These are phyloP conservation scores for Neonectria ditissima DNA, from an alignment of 2,329 filamentous ascomycete genomes.

Conservation along the genomic window DNA sequence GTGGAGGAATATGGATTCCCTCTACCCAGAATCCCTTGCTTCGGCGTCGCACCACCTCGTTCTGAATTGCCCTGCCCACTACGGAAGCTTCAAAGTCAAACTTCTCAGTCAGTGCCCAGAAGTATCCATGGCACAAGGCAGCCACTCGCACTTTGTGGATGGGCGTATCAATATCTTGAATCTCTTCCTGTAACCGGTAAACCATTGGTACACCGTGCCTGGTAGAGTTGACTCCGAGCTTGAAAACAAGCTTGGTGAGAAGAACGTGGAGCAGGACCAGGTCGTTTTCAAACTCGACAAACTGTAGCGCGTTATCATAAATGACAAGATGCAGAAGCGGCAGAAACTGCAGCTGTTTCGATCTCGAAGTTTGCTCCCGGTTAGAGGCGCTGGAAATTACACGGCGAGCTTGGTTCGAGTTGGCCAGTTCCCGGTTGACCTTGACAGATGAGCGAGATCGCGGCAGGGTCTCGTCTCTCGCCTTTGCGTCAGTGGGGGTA, in stretches of 20 bases:
- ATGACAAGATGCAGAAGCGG: slow-evolving; percentile 85
- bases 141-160: slow-evolving; percentile 82
- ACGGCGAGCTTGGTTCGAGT: slow-evolving; percentile 63
- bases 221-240: slow-evolving; percentile 84
- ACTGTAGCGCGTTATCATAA: slow-evolving; percentile 88
- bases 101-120: slow-evolving; percentile 81
- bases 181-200: slow-evolving; percentile 87
- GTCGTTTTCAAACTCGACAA: slow-evolving; percentile 77
- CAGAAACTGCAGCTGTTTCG: slow-evolving; percentile 77
- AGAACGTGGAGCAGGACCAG: slow-evolving; percentile 82
- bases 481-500: slow-evolving; percentile 71
- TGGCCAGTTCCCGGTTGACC: slow-evolving; percentile 54
- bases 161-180: slow-evolving; percentile 73
- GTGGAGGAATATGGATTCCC: slow-evolving; percentile 76
- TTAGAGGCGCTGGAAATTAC: slow-evolving; percentile 76
- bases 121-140: slow-evolving; percentile 88
- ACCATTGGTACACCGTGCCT: slow-evolving; percentile 89
- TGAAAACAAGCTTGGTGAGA: slow-evolving; percentile 77
- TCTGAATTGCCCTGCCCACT: slow-evolving; percentile 77
- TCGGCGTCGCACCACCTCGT: slow-evolving; percentile 80
- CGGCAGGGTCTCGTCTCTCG: slow-evolving; percentile 66
- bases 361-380: slow-evolving; percentile 65
- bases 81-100: slow-evolving; percentile 80
- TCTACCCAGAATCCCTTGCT: slow-evolving; percentile 84
- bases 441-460: slow-evolving; percentile 59